phyloP scores from a whole-genome alignment of 805 yeast species.

The Candida suzukii region DNA sequence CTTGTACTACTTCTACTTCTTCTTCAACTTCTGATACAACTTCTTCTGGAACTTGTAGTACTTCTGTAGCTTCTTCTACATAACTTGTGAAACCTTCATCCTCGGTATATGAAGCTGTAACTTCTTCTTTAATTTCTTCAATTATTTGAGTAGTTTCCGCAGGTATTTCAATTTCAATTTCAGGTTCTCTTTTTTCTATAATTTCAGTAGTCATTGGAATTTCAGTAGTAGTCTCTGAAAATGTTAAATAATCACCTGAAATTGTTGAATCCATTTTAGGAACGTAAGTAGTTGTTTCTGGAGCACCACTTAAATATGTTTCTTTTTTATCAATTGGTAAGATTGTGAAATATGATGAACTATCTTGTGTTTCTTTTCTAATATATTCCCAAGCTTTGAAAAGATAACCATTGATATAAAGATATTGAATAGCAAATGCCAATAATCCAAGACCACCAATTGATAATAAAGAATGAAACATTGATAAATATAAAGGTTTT shows the following conservation, averaged over 20 bases:
- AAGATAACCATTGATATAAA: constrained; percentile 22
- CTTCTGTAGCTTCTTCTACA: constrained; percentile 3
- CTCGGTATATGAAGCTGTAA: background rate
- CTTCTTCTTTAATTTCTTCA: background rate
- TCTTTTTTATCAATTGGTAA: constrained; percentile 21
- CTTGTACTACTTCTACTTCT: background rate
- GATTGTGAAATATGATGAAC: constrained; percentile 26
- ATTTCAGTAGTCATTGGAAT: background rate
- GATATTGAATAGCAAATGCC: constrained; percentile 20
- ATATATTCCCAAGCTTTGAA: constrained; percentile 14
- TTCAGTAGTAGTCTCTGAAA: background rate
- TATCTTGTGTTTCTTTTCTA: constrained; percentile 21
- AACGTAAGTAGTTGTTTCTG: constrained; percentile 11
- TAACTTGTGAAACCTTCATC: background rate
- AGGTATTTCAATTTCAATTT: background rate
- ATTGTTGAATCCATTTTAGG: constrained; percentile 9
- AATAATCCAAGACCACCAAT: constrained; percentile 16
- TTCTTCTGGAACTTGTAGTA: background rate
- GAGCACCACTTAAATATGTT: constrained; percentile 9
- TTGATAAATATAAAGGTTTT: constrained; percentile 24
- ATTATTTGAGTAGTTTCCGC: background rate
- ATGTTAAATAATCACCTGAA: constrained; percentile 1
- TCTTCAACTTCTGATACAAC: background rate
- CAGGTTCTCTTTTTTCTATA: background rate
- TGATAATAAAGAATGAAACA: constrained; percentile 19